phyloP scores from a whole-genome alignment of 176 grass and related monocot genomes.

The Lolium multiflorum region DNA sequence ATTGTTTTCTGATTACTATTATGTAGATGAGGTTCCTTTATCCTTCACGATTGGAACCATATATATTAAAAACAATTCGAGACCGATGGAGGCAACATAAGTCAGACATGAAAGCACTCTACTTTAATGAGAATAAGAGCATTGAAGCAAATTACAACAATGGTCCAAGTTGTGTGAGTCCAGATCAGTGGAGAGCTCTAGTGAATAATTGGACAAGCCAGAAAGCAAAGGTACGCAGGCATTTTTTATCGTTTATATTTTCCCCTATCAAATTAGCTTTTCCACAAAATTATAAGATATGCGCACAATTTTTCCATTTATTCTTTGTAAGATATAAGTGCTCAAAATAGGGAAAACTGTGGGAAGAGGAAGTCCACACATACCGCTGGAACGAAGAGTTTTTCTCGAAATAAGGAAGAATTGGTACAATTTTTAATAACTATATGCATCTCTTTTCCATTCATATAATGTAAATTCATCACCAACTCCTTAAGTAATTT shows the following conservation, averaged over 20 bases:
- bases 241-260: not conserved
- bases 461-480: not conserved
- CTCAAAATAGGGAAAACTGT: too few relatives aligned
- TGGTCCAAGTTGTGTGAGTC: not conserved
- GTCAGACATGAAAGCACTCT: too few relatives aligned
- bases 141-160: too few relatives aligned
- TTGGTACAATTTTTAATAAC: not conserved
- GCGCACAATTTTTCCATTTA: too few relatives aligned
- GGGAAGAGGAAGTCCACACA: not conserved
- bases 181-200: not conserved
- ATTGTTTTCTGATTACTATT: not conserved
- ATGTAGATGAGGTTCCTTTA: slow-evolving; percentile 37
- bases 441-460: not conserved
- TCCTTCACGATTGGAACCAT: not conserved
- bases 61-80: too few relatives aligned
- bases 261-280: not conserved
- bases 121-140: too few relatives aligned
- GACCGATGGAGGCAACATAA: too few relatives aligned
- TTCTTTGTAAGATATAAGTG: too few relatives aligned
- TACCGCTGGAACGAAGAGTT: slow-evolving; percentile 25
- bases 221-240: not conserved
- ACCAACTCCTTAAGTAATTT: not conserved
- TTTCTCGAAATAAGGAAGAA: slow-evolving; percentile 9
- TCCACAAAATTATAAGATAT: not conserved
- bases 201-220: not conserved